Evolutionary conservation across 257 asterid species (phyloP), one percentile per base, ranked within the genome.

Genomic region (Fraxinus anomala): DNA sequence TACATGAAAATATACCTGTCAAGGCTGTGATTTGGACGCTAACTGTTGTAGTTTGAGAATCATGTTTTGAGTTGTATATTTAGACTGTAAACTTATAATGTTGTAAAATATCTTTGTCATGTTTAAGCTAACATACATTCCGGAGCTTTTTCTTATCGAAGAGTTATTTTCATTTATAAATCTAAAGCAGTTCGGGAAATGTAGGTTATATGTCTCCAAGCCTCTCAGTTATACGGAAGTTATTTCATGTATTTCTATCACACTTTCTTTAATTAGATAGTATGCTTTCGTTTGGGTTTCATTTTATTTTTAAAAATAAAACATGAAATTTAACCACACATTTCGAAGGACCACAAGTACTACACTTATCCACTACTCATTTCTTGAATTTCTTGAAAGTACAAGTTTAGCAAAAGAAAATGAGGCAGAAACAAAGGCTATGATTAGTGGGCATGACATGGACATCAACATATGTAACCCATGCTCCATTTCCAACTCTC

Each of bases 401-500:
- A 39, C 2, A 39, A 39, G 47, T 10, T 39, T 39, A 39, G 47
- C 47, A 10, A 10, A 39, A 39, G 14, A 39, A 10, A 39, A 39
- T 39, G 47, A 39, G 9, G 47, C 47, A 39, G 10, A 39, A 39
- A 39, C 13, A 39, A 9, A 39, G 14, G 47, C 12, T 39, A 39
- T 13, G 54, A 14, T 44, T 44, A 44, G 17, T 44, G 19, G 19
- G 24, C 28, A 19, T 56, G 26, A 56, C 66, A 56, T 5, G 66
- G 66, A 56, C 66, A 70, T 47, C 66, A 61, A 39, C 34, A 40
- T 70, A 30, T 17, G 70, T 54, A 24, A 19, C 73, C 31, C 63
- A 59, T 81, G 34, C 31, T 44, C 40, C 21, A 65, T 67, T 39
- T 68, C 14, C 36, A 26, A 40, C 68, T 63, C 68, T 75, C 40